A percentile compares a stretch with the other conserved stretches of the same genome.
Evolutionary conservation across 2,329 filamentous ascomycete genomes (phyloP).

Genomic region (Colletotrichum liaoningense): DNA sequence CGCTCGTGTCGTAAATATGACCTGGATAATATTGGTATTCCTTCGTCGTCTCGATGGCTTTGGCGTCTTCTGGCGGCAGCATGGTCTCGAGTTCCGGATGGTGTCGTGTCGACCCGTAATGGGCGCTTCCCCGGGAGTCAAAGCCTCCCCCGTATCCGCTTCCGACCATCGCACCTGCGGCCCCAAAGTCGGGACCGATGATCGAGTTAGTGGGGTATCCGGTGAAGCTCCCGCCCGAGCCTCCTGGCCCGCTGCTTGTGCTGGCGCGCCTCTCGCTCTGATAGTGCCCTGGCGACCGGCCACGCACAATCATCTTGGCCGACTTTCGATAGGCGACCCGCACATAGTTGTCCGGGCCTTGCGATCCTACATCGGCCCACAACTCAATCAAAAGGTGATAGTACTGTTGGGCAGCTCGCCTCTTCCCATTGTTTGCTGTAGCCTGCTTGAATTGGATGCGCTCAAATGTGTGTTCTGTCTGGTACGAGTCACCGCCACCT

Average conservation of each 20-base stretch:
- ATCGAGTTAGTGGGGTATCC: conserved; percentile 55
- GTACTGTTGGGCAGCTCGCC: conserved; percentile 90
- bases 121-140: conserved; percentile 51
- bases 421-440: conserved; percentile 93
- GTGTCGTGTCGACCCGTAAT: conserved; percentile 55
- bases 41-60: conserved; percentile 60
- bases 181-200: conserved; percentile 52
- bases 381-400: conserved; percentile 92
- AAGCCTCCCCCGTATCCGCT: conserved; percentile 51
- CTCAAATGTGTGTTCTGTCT: conserved; percentile 77
- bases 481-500: conserved; percentile 49
- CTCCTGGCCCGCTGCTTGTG: conserved; percentile 74
- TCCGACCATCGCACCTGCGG: conserved; percentile 52
- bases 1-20: conserved; percentile 60
- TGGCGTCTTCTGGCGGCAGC: conserved; percentile 63
- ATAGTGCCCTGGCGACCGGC: conserved; percentile 84
- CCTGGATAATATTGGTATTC: conserved; percentile 67
- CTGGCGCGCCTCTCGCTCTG: conserved; percentile 77
- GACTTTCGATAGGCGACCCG: conserved; percentile 80
- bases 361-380: conserved; percentile 73
- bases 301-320: conserved; percentile 87
- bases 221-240: conserved; percentile 72
- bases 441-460: conserved; percentile 95
- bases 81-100: conserved; percentile 65
- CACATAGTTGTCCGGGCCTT: conserved; percentile 67